Evolutionary conservation across 805 yeast species (phyloP), one percentile per base, ranked within the genome.

Genomic region (Cyberlindnera meyerae): DNA sequence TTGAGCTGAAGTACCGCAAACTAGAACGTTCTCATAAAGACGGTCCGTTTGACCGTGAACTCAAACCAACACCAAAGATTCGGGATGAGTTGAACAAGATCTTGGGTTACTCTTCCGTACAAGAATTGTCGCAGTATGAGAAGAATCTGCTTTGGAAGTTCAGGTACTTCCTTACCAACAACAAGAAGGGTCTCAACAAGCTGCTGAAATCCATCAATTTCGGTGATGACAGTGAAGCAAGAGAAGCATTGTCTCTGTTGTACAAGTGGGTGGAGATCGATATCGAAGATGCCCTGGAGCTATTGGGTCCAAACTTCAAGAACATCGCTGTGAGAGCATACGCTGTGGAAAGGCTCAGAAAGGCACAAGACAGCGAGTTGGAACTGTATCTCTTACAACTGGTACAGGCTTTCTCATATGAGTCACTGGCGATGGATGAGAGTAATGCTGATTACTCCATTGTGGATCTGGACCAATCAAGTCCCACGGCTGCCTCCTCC

Each of bases 351-450:
- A 63, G 97, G 40, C 63, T 90, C 31, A 73, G 77, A 37, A 70
- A 77, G 42, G 96, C 96, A 0, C 72, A 77, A 24, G 93, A 86
- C 49, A 79, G 74, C 9, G 96, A 90, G 45, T 58, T 93, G 12
- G 81, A 84, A 38, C 66, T 89, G 42, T 93, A 86, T 52, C 63
- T 93, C 45, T 70, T 90, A 37, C 98, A 93, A 59, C 66, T 90
- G 13, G 97, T 90, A 0, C 97, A 89, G 53, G 95, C 96, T 0
- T 72, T 90, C 25, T 82, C 85, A 49, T 86, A 86, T 56, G 98
- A 93, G 40, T 52, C 51, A 4, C 8, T 43, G 7, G 31, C 47
- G 3, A 27, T 39, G 1, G 21, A 37, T 1, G 18, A 36, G 2
- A 31, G 35, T 13, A 55, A 52, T 16, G 58, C 58, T 34, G 70